Evolutionary conservation across 371 early-diverging fungal genomes (phyloP), one percentile per base, ranked within the genome.

Genomic region (Apophysomyces elegans): DNA sequence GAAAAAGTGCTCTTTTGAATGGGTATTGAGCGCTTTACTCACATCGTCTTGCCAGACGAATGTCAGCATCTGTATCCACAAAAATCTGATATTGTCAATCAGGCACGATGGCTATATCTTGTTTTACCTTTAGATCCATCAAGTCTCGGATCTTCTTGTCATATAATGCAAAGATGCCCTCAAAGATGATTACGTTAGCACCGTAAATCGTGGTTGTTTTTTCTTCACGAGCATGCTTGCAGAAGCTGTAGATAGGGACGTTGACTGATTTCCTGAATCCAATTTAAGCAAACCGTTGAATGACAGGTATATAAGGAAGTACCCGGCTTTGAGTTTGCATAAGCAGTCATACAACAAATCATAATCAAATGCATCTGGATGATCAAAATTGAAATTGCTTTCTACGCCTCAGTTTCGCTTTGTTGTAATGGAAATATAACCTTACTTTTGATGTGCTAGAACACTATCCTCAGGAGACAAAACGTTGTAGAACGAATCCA

Each of bases 401-500:
- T 44, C 14, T 9, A 50, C 21, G 21, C 1, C 21, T 50, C 54
- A 50, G 54, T 45, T 61, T 12, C 6, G 7, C 18, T 18, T 41
- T n/a, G 3, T 7, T 44, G 39, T 72, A 26, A 26, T 2, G 66
- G 43, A 72, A 70, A 38, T 69, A 71, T 26, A 37, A 21, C 32
- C 69, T 69, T 87, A 90, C 91, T 90, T 93, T 57, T 82, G 78
- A 58, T 86, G 81, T 5, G 91, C 91, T 71, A 78, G 74, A 60
- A 74, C 80, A 60, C 84, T 84, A 68, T 95, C 86, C 65, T 95
- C 94, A 7, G 88, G 87, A 11, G 83, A 88, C 66, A 97, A 79
- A 12, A 85, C 78, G 66, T 92, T 95, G 83, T 97, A 97, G 73
- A 95, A 97, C 5, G 94, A 93, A 78, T 97, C 97, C 96, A 96